A percentile compares a stretch with the other conserved stretches of the same genome.
Evolutionary conservation across 768 basidiomycete species (phyloP).

Genomic region (Lactarius trivialis): DNA sequence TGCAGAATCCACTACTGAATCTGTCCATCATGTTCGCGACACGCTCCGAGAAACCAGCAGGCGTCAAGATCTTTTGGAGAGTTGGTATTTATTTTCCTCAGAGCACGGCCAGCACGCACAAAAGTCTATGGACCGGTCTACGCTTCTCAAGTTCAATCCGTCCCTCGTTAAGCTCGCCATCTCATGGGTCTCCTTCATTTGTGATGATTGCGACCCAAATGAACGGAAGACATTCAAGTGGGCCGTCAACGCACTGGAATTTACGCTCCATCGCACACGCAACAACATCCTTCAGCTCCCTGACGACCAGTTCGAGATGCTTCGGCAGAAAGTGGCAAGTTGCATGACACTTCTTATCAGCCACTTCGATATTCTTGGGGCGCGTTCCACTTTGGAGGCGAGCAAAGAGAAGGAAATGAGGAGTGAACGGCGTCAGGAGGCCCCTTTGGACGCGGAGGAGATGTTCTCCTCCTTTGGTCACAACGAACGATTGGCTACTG

Average conservation of each 20-base stretch:
- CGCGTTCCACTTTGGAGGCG: slow-evolving; percentile 81
- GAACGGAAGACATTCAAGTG: slow-evolving; percentile 96
- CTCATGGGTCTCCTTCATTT: slow-evolving; percentile 97
- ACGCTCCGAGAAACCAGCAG: slow-evolving; percentile 53
- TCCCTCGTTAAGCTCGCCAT: slow-evolving; percentile 86
- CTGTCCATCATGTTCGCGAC: slow-evolving; percentile 78
- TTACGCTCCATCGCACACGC: slow-evolving; percentile 80
- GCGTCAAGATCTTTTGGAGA: slow-evolving; percentile 82
- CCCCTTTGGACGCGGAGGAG: slow-evolving; percentile 43
- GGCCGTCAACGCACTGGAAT: slow-evolving; percentile 95
- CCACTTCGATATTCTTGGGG: slow-evolving; percentile 97
- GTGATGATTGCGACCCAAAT: slow-evolving; percentile 94
- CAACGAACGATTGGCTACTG: slow-evolving; percentile 28
- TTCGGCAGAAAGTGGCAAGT: slow-evolving; percentile 86
- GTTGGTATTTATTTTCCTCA: slow-evolving; percentile 95
- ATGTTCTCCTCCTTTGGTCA: slow-evolving; percentile 33
- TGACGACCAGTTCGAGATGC: slow-evolving; percentile 80
- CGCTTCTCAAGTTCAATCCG: slow-evolving; percentile 70
- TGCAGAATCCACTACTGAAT: slow-evolving; percentile 88
- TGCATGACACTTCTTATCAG: slow-evolving; percentile 96
- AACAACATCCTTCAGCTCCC: slow-evolving; percentile 87
- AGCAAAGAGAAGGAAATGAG: slow-evolving; percentile 84
- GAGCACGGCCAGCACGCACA: slow-evolving; percentile 91
- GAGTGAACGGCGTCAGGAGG: slow-evolving; percentile 50
- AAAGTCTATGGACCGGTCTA: slow-evolving; percentile 73